A percentile compares a stretch with the other conserved stretches of the same genome.
phyloP scores from a whole-genome alignment of 2,329 filamentous ascomycete species.

The Nigrospora oryzae region DNA sequence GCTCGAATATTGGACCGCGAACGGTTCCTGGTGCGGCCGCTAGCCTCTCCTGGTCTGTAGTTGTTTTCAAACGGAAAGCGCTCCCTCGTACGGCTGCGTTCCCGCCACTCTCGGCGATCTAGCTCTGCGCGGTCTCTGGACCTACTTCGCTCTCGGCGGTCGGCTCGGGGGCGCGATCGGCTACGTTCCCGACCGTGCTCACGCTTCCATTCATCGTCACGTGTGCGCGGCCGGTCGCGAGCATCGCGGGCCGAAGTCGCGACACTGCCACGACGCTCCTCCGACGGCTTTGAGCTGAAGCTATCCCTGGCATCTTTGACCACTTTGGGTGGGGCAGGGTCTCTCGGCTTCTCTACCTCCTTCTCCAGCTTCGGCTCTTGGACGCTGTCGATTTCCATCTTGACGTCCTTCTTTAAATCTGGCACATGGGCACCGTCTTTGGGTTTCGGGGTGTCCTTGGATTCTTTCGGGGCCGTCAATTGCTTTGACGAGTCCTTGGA shows the following conservation, averaged over 20 bases:
- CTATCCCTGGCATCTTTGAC: slow-evolving; percentile 8
- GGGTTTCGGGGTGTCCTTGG: slow-evolving; percentile 11
- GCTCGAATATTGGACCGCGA: slow-evolving; percentile 1
- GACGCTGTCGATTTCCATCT: slow-evolving; percentile 4
- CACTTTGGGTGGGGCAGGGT: slow-evolving; percentile 9
- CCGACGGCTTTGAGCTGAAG: slow-evolving; percentile 6
- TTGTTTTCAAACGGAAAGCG: slow-evolving; percentile 1
- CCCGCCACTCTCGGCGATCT: slow-evolving; percentile 1
- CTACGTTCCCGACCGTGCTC: slow-evolving; percentile 15
- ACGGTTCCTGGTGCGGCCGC: neutral
- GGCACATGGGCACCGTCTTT: slow-evolving; percentile 8
- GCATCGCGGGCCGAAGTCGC: slow-evolving; percentile 13
- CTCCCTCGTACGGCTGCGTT: slow-evolving; percentile 1
- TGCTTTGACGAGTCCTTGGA: slow-evolving; percentile 14
- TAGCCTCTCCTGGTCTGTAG: slow-evolving; percentile 1
- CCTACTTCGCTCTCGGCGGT: slow-evolving; percentile 16
- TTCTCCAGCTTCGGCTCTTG: slow-evolving; percentile 12
- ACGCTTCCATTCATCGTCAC: slow-evolving; percentile 18
- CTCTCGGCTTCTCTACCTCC: slow-evolving; percentile 12
- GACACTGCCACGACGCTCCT: slow-evolving; percentile 16
- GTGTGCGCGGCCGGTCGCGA: slow-evolving; percentile 14
- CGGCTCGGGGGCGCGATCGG: neutral
- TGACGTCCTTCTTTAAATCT: neutral
- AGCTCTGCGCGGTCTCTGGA: slow-evolving; percentile 19
- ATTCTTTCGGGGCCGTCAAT: slow-evolving; percentile 8